phyloP scores from a whole-genome alignment of 1,284 basidiomycete species.

The Moniliophthora roreri region DNA sequence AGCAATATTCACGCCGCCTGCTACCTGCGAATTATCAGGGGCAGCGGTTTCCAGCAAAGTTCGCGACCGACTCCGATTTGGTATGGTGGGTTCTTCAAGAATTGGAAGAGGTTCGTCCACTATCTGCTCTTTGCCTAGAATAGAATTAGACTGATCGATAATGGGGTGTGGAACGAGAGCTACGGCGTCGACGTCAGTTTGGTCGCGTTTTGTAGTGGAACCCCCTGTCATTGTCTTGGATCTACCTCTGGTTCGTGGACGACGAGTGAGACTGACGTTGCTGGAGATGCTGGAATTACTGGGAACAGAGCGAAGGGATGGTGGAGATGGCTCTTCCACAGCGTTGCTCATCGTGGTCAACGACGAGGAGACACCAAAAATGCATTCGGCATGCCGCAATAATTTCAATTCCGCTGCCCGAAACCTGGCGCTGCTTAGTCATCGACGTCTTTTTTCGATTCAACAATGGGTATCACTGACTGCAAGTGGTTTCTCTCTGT shows the following conservation, averaged over 20 bases:
- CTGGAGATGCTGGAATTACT: conserved; percentile 43
- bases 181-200: conserved; percentile 17
- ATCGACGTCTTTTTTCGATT: too few relatives aligned
- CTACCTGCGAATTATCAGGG: neutral
- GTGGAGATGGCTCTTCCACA: neutral
- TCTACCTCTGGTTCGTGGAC: conserved; percentile 42
- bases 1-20: neutral
- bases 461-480: too few relatives aligned
- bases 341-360: conserved; percentile 3
- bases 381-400: neutral
- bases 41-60: neutral
- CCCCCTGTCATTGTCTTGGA: conserved; percentile 40
- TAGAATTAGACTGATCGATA: conserved; percentile 28
- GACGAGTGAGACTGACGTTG: conserved; percentile 39
- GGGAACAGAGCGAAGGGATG: conserved; percentile 41
- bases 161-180: conserved; percentile 20
- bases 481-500: too few relatives aligned
- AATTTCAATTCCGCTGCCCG: neutral
- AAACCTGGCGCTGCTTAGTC: too few relatives aligned
- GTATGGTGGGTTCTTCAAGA: neutral
- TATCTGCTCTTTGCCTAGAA: conserved; percentile 9
- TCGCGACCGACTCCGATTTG: conserved; percentile 2
- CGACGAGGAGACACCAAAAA: neutral
- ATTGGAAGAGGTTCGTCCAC: conserved; percentile 2
- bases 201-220: too few relatives aligned